Percentiles rank a stretch among this genome's conserved stretches.
These are phyloP conservation scores for Osmozyma mogii DNA, from an alignment of 805 yeast genomes.

Conservation along the genomic window DNA sequence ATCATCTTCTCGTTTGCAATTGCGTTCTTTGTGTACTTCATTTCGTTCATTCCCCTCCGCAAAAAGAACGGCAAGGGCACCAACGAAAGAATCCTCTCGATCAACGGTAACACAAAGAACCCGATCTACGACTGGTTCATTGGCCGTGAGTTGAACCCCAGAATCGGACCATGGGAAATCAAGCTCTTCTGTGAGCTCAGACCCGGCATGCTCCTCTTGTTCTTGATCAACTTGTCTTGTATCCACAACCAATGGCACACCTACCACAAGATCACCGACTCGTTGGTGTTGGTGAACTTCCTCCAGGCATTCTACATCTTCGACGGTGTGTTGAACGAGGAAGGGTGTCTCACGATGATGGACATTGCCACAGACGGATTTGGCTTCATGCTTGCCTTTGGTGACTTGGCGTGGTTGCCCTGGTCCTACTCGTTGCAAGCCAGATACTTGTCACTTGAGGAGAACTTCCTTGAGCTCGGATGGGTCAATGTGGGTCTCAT, in stretches of 20 bases:
- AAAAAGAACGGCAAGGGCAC: slow-evolving; percentile 45
- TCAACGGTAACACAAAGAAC: slow-evolving; percentile 80
- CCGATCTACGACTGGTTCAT: slow-evolving; percentile 87
- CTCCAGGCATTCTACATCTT: slow-evolving; percentile 77
- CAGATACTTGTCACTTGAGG: slow-evolving; percentile 58
- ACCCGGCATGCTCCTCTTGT: slow-evolving; percentile 90
- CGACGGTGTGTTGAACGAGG: slow-evolving; percentile 90
- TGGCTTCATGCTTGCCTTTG: slow-evolving; percentile 93
- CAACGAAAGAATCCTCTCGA: slow-evolving; percentile 65
- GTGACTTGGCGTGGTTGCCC: slow-evolving; percentile 89
- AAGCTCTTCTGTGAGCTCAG: slow-evolving; percentile 89
- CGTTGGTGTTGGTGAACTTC: slow-evolving; percentile 58
- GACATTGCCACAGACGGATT: slow-evolving; percentile 95
- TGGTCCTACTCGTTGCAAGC: slow-evolving; percentile 85
- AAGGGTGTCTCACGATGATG: slow-evolving; percentile 87
- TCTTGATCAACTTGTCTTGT: slow-evolving; percentile 67
- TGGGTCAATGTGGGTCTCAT: slow-evolving; percentile 30
- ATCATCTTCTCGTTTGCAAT: slow-evolving; percentile 56
- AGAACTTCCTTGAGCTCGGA: slow-evolving; percentile 51
- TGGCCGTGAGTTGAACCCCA: slow-evolving; percentile 92
- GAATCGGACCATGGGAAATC: slow-evolving; percentile 78
- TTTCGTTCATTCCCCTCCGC: slow-evolving; percentile 56
- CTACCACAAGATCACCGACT: slow-evolving; percentile 56
- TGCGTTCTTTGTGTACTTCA: slow-evolving; percentile 56
- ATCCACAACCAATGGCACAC: slow-evolving; percentile 70